phyloP scores from a whole-genome alignment of 306 rosid species.

The Luffa aegyptiaca region DNA sequence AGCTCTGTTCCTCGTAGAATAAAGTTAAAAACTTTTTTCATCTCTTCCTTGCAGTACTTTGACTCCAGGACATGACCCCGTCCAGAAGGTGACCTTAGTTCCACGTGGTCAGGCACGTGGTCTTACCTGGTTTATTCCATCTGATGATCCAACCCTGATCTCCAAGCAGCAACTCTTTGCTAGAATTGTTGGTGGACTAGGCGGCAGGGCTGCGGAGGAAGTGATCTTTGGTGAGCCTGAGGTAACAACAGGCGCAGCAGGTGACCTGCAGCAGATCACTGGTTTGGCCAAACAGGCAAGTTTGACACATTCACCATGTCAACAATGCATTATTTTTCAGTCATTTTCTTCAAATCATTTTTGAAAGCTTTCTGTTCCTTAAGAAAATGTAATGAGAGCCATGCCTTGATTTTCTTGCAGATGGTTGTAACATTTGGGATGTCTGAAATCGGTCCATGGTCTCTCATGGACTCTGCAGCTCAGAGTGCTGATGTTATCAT shows the following conservation, averaged over 20 bases:
- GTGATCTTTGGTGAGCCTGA: slow-evolving; percentile 91
- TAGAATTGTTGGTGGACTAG: slow-evolving; percentile 94
- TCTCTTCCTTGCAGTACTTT: slow-evolving; percentile 54
- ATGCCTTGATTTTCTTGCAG: slow-evolving; percentile 32
- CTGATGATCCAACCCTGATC: slow-evolving; percentile 88
- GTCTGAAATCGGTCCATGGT: slow-evolving; percentile 99
- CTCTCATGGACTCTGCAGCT: slow-evolving; percentile 70
- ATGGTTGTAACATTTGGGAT: slow-evolving; percentile 93
- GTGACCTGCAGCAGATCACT: slow-evolving; percentile 94
- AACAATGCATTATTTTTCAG: neutral
- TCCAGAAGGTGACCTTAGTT: slow-evolving; percentile 81
- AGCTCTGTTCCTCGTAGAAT: neutral
- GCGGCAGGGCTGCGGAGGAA: slow-evolving; percentile 99
- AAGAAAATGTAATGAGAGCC: neutral
- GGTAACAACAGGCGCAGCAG: slow-evolving; percentile 97
- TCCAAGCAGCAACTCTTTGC: slow-evolving; percentile 98
- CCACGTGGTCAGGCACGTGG: slow-evolving; percentile 99
- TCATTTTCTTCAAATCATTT: neutral
- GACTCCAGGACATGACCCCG: slow-evolving; percentile 96
- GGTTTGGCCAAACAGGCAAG: slow-evolving; percentile 91
- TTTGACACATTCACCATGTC: neutral
- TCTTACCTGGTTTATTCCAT: slow-evolving; percentile 96
- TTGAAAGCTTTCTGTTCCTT: neutral
- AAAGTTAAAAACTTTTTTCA: neutral
- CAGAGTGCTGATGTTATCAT: slow-evolving; percentile 82